Evolutionary conservation across 768 basidiomycete genomes (phyloP).

Genomic region (Austroboletus festivus): DNA sequence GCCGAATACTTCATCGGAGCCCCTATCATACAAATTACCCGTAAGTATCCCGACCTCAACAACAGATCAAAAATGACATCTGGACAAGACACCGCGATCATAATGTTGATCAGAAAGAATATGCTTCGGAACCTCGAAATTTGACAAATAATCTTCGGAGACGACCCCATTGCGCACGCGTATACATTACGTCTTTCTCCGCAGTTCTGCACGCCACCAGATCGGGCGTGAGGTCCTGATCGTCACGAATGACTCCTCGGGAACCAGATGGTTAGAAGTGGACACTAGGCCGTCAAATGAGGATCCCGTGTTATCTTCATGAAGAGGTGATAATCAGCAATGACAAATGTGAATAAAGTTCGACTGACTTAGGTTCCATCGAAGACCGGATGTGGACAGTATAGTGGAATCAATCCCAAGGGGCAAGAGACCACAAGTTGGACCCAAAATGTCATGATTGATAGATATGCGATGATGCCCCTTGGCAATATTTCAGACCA

Average conservation of each 20-base stretch:
- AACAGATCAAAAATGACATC: no score
- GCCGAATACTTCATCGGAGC: no score
- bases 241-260: slow-evolving; percentile 59
- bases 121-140: no score
- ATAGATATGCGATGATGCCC: slow-evolving; percentile 82
- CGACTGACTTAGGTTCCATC: slow-evolving; percentile 82
- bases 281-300: slow-evolving; percentile 85
- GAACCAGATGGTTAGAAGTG: slow-evolving; percentile 89
- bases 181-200: slow-evolving; percentile 1
- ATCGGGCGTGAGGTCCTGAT: slow-evolving; percentile 80
- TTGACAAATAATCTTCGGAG: no score
- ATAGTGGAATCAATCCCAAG: slow-evolving; percentile 76
- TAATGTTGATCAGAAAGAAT: no score
- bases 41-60: no score
- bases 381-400: slow-evolving; percentile 78
- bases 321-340: slow-evolving; percentile 3
- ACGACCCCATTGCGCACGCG: no score
- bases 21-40: no score
- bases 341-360: background rate
- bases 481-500: slow-evolving; percentile 37
- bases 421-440: slow-evolving; percentile 93
- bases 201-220: slow-evolving; percentile 85
- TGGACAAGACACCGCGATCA: no score
- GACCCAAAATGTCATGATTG: slow-evolving; percentile 70
- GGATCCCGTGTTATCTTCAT: slow-evolving; percentile 57